phyloP scores from a whole-genome alignment of 805 yeast genomes.

The Ogataea degrootiae region DNA sequence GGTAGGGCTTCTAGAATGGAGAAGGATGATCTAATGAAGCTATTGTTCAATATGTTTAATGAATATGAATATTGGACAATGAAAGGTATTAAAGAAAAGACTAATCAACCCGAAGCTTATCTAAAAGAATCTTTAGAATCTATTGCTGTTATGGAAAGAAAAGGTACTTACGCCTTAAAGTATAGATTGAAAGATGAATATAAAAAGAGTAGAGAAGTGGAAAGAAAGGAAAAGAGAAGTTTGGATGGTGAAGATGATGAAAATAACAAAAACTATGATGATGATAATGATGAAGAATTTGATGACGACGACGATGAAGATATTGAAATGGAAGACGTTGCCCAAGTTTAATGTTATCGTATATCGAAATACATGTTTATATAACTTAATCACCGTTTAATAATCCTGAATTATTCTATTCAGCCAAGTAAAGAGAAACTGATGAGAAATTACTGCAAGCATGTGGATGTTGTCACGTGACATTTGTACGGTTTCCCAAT shows the following conservation, averaged over 20 bases:
- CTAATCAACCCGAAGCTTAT: constrained; percentile 92
- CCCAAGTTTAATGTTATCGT: constrained; percentile 25
- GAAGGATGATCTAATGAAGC: constrained; percentile 82
- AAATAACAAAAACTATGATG: constrained; percentile 18
- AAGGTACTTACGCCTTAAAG: constrained; percentile 93
- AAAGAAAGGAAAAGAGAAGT: constrained; percentile 53
- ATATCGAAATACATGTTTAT: too few relatives aligned
- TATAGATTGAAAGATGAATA: constrained; percentile 89
- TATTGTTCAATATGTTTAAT: constrained; percentile 83
- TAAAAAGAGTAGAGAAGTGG: constrained; percentile 72
- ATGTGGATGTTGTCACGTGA: too few relatives aligned
- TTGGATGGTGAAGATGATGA: constrained; percentile 45
- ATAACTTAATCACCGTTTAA: too few relatives aligned
- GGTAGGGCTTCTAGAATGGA: constrained; percentile 95
- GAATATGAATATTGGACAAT: constrained; percentile 96
- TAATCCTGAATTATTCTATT: too few relatives aligned
- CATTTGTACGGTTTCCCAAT: too few relatives aligned
- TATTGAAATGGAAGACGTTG: constrained; percentile 72
- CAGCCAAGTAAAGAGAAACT: too few relatives aligned
- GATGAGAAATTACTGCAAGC: too few relatives aligned
- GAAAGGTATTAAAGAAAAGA: constrained; percentile 89
- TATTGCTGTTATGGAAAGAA: constrained; percentile 83
- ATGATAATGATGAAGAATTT: constrained; percentile 34
- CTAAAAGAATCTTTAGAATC: constrained; percentile 86
- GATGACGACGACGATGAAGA: constrained; percentile 68